Evolutionary conservation across 1,284 basidiomycete species (phyloP).

Genomic region (Rhodotorula sp.): DNA sequence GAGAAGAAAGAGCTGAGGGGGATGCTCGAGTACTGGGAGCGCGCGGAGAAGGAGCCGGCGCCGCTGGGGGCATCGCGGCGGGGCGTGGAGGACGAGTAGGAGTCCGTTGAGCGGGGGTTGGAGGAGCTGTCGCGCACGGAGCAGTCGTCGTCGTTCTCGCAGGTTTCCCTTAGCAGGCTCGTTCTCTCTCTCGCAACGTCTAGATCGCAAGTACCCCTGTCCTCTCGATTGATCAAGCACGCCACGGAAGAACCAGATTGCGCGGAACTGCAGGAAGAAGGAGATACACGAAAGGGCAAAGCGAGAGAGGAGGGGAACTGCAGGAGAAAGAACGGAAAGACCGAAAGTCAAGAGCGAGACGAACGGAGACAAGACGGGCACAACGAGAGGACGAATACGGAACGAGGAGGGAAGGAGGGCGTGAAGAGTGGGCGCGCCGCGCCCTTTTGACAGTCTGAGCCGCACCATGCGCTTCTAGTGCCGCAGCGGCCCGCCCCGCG

Average conservation of each 20-base stretch:
- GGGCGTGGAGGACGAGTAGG: not conserved
- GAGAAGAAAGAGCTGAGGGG: conserved; percentile 6
- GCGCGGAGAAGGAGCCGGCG: not conserved
- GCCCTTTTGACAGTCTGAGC: not conserved
- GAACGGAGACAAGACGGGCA: not conserved
- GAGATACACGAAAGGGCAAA: not conserved
- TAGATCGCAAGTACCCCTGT: not conserved
- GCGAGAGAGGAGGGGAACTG: not conserved
- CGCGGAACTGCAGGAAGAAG: not conserved
- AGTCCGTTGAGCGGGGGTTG: not conserved
- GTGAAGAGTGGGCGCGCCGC: not conserved
- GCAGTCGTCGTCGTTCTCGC: not conserved
- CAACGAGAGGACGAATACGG: not conserved
- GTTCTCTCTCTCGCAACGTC: not conserved
- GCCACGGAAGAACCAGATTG: not conserved
- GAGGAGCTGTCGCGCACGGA: not conserved
- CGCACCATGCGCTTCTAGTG: not conserved
- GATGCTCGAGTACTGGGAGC: conserved; percentile 2
- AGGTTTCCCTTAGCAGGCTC: not conserved
- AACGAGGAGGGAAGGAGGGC: not conserved
- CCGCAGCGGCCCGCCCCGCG: conserved; percentile 13
- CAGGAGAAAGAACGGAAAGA: not conserved
- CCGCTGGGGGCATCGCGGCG: not conserved
- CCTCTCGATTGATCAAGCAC: not conserved
- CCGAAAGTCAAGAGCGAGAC: not conserved